Evolutionary conservation across 2,329 filamentous ascomycete species (phyloP).

Genomic region (Penicillium digitatum): DNA sequence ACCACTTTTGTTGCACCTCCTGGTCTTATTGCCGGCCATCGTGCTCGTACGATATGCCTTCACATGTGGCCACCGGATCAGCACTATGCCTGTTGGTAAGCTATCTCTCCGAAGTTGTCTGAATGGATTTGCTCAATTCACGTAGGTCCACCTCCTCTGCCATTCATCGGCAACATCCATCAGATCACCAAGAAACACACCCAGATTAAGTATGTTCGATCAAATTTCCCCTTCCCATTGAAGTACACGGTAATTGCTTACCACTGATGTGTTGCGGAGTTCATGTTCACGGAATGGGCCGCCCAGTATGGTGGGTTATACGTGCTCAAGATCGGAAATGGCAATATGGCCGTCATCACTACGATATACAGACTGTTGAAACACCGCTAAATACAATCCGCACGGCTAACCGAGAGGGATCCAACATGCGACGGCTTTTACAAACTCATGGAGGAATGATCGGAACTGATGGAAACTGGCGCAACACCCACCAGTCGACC

Average conservation of each 20-base stretch:
- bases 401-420: background rate
- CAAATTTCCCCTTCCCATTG: too few relatives aligned
- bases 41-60: background rate
- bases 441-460: conserved; percentile 5
- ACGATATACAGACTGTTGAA: too few relatives aligned
- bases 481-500: conserved; percentile 6
- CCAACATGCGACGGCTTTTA: background rate
- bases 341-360: conserved; percentile 43
- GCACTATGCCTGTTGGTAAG: background rate
- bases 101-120: too few relatives aligned
- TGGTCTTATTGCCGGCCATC: background rate
- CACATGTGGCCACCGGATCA: background rate
- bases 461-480: background rate
- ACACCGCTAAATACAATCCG: too few relatives aligned
- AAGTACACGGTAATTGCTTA: background rate
- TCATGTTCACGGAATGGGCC: background rate
- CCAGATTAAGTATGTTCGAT: background rate
- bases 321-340: conserved; percentile 42
- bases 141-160: background rate
- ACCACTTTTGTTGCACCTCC: background rate
- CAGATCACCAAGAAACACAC: background rate
- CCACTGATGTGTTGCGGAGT: background rate
- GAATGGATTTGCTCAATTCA: background rate
- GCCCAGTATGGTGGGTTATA: background rate
- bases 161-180: background rate